Base-by-base conservation (phyloP, 164 flowering plant species). In the Piper betle region DNA sequence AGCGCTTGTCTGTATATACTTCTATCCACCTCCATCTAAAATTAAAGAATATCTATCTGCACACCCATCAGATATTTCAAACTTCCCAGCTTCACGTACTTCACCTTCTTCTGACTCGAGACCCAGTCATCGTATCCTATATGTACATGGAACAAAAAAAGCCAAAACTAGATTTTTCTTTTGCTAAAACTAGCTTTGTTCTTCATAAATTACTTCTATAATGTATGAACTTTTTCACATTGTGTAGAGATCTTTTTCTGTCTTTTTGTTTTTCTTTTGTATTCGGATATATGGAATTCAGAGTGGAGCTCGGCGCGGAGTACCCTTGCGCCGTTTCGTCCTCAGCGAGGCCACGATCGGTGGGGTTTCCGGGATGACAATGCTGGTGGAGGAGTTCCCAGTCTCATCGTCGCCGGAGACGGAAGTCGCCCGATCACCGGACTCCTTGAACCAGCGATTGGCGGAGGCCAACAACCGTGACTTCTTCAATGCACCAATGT, bases 251-350 rank as follows among this genome's bases (percentile, higher is more conserved):
- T 42, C 8, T n/a, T 62, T 60, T 55, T 19, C 33, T 55, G 17
- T 25, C 37, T 53, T 52, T 25, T 39, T 60, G 52, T 61, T 61
- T 59, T 39, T 50, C 48, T 15, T 64, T 42, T 57, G 61, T 62
- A 57, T 53, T 56, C 15, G 5, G 6, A 41, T 3, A 10, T 4
- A 38, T 37, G 42, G 3, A 33, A 25, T 38, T 39, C 54, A 79
- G 55, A 82, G 79, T 6, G 87, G 82, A 8, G 87, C 84, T 1
- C 92, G 82, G 43, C 73, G 92, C 39, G 92, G 92, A 40, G 76
- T 75, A 62, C 93, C 93, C 82, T 86, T 84, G 62, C 88, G 78
- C 62, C 91, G 69, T 52, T 83, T 78, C 33, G 80, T 68, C 57
- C 69, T 82, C 15, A 75, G 63, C 65, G 78, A 78, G 55, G 75